A percentile compares a stretch with the other conserved stretches of the same genome.
Evolutionary conservation across 164 flowering plant species (phyloP).

Genomic region (Macadamia integrifolia): DNA sequence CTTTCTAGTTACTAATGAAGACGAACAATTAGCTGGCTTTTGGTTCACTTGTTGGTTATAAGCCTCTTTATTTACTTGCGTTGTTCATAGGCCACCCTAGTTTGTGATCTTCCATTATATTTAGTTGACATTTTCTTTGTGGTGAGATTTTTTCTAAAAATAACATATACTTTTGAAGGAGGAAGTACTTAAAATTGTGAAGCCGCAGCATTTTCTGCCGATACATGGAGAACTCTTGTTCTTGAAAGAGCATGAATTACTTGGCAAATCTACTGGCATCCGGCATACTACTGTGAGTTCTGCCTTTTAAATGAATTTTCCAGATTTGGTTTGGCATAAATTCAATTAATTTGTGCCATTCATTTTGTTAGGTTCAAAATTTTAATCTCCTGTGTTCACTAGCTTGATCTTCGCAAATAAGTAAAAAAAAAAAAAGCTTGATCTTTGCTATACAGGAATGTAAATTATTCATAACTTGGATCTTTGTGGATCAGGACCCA

Average conservation of each 20-base stretch:
- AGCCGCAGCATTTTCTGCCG: constrained; percentile 97
- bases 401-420: too few relatives aligned
- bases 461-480: too few relatives aligned
- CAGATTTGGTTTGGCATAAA: not conserved
- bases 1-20: not conserved
- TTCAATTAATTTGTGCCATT: too few relatives aligned
- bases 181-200: constrained; percentile 86
- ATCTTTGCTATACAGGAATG: too few relatives aligned
- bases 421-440: too few relatives aligned
- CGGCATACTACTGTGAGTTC: constrained; percentile 87
- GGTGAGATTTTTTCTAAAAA: not conserved
- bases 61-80: constrained; percentile 1
- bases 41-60: not conserved
- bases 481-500: too few relatives aligned
- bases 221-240: constrained; percentile 97
- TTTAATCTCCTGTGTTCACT: too few relatives aligned
- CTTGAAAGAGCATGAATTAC: constrained; percentile 91
- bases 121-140: not conserved
- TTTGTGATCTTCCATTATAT: not conserved
- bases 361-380: too few relatives aligned
- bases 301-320: too few relatives aligned
- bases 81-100: not conserved
- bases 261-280: constrained; percentile 93
- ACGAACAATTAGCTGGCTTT: not conserved
- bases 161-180: constrained; percentile 49